Conservation (phyloP, 2,329 filamentous ascomycete genomes). For the Colletotrichum falcatum region DNA sequence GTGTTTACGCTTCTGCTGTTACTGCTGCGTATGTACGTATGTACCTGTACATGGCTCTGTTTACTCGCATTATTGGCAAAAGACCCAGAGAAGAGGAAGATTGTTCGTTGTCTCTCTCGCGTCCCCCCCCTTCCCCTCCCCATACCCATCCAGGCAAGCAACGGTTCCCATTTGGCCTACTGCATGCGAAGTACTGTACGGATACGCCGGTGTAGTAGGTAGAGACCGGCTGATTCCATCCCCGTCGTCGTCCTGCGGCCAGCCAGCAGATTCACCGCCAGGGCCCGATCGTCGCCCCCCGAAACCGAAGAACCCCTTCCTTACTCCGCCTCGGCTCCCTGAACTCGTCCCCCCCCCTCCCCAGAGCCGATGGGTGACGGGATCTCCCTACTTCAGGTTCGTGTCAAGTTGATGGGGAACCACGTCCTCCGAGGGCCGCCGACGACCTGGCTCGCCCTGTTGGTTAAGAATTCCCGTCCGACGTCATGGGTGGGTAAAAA, state of each 20-base stretch:
- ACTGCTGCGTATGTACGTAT: no score
- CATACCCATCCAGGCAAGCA: background rate
- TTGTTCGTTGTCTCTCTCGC: background rate
- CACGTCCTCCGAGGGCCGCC: background rate
- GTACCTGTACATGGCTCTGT: background rate
- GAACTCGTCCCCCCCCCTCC: background rate
- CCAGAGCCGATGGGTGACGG: conserved; percentile 1
- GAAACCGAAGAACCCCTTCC: background rate
- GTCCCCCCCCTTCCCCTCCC: background rate
- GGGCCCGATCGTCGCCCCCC: conserved; percentile 1
- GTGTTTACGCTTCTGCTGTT: background rate
- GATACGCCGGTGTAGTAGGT: no score
- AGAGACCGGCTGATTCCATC: background rate
- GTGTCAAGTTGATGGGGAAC: conserved; percentile 39
- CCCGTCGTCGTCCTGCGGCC: background rate
- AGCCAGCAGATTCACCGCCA: background rate
- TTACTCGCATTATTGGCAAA: background rate
- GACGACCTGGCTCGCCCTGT: conserved; percentile 5
- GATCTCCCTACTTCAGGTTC: conserved; percentile 26
- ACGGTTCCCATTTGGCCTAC: background rate
- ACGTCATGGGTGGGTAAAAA: conserved; percentile 31
- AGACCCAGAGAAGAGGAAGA: background rate
- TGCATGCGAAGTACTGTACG: no score
- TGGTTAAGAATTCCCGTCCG: conserved; percentile 22
- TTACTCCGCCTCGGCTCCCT: background rate